Evolutionary conservation across 495 filamentous ascomycete genomes (phyloP), one percentile per base, ranked within the genome.

Genomic region (Clavariopsis aquatica): DNA sequence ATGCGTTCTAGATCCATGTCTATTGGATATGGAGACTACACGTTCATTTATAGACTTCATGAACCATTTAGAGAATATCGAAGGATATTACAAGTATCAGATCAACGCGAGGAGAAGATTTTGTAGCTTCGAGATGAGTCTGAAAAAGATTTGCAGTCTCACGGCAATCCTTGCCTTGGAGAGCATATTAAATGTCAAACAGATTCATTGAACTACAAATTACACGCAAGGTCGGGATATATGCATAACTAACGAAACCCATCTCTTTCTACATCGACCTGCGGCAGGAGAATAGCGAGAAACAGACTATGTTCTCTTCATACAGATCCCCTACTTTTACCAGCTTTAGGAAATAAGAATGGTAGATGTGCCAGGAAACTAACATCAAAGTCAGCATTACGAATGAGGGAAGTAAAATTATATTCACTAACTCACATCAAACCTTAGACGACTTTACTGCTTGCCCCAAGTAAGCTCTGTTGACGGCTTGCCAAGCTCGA

Each of bases 391-490:
- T 43, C 38, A 43, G 38, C 38, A n/a, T 15, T 43, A 17, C 34
- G 27, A 6, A 60, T 13, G 5, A 34, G 43, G 49, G 46, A 43
- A 60, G 17, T 46, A 47, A 31, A 24, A 12, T 1, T 12, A 23
- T 10, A 15, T 52, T 6, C 12, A 23, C 19, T 9, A 31, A 13
- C 22, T 22, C 41, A 45, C 41, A 20, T 60, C 28, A 22, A 15
- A 26, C 1, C 22, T 43, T 17, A 43, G n/a, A 43, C 26, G 31
- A 26, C 1, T 8, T 59, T 55, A 26, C 57, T n/a, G 49, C 58
- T 67, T 67, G 13, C 58, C 64, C 64, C 64, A 67, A 13, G 57
- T 67, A 22, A 67, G 36, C 4, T 13, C 45, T 0, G 57, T 62
- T n/a, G 57, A 49, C 1, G 64, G 64, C 52, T 66, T 53, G 29